phyloP scores from a whole-genome alignment of 345 rosid genomes.

The Ceriops tagal region DNA sequence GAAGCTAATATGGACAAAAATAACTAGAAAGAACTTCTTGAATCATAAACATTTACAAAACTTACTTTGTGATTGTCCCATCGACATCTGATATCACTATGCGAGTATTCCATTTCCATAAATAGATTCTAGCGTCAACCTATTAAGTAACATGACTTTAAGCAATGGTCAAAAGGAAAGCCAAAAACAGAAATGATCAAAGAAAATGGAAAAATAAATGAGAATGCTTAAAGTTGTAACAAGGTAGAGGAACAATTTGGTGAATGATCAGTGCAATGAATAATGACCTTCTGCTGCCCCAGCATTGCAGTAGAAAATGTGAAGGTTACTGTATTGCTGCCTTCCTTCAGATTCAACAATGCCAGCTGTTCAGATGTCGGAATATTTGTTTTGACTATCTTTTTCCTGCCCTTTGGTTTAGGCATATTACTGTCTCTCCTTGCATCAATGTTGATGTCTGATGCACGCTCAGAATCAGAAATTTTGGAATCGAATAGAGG shows the following conservation, averaged over 20 bases:
- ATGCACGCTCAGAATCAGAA: slow-evolving; percentile 30
- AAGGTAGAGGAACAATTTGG: slow-evolving; percentile 10
- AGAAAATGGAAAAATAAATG: slow-evolving; percentile 10
- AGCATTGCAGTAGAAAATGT: slow-evolving; percentile 88
- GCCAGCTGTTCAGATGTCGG: slow-evolving; percentile 91
- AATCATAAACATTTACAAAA: not conserved
- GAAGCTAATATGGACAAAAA: not conserved
- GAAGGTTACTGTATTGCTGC: slow-evolving; percentile 68
- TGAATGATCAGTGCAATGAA: slow-evolving; percentile 10
- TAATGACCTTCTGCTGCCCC: slow-evolving; percentile 76
- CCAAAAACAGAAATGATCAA: not conserved
- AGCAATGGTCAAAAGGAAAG: slow-evolving; percentile 6
- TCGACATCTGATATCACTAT: slow-evolving; percentile 96
- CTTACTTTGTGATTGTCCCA: slow-evolving; percentile 94
- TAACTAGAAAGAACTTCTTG: not conserved
- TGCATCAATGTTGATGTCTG: slow-evolving; percentile 20
- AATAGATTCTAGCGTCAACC: slow-evolving; percentile 90
- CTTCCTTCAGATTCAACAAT: slow-evolving; percentile 73
- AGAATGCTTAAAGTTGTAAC: not conserved
- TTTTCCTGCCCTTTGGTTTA: slow-evolving; percentile 40
- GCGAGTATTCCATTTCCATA: slow-evolving; percentile 94
- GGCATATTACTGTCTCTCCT: slow-evolving; percentile 31
- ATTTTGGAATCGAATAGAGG: slow-evolving; percentile 25
- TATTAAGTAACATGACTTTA: slow-evolving; percentile 25
- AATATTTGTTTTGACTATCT: slow-evolving; percentile 48